Conservation (phyloP, 2,329 filamentous ascomycete genomes). For the Colletotrichum limetticola region DNA sequence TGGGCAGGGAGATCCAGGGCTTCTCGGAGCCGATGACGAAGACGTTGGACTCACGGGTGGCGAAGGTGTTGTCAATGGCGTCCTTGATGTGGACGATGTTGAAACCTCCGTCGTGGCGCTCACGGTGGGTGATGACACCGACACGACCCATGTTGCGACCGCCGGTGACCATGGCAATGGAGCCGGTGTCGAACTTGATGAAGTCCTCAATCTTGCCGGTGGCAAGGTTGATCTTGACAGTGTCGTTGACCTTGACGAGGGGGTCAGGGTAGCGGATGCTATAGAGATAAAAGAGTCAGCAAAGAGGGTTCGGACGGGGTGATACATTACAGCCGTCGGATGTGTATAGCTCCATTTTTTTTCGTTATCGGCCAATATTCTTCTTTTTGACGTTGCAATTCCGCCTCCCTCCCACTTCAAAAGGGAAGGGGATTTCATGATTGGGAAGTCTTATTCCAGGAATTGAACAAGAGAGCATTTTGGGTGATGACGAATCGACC, state of each 20-base stretch:
- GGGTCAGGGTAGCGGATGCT: conserved; percentile 99
- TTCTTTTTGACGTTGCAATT: conserved; percentile 33
- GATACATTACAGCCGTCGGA: conserved; percentile 66
- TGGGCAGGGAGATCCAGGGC: conserved; percentile 99
- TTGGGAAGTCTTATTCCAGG: conserved; percentile 15
- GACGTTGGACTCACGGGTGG: conserved; percentile 99
- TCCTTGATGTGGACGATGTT: conserved; percentile 99
- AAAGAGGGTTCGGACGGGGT: conserved; percentile 39
- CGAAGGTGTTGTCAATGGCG: conserved; percentile 99
- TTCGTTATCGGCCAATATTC: conserved; percentile 27
- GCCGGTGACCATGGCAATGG: conserved; percentile 98
- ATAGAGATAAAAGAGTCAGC: conserved; percentile 51
- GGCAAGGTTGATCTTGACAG: conserved; percentile 97
- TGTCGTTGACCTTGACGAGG: conserved; percentile 99
- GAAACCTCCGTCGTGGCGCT: conserved; percentile 99
- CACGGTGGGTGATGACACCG: conserved; percentile 99
- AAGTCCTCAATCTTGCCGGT: conserved; percentile 99
- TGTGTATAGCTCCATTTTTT: conserved; percentile 44
- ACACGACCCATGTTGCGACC: conserved; percentile 99
- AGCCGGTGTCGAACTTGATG: conserved; percentile 98
- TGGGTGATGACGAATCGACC: conserved; percentile 66
- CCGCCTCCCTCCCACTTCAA: conserved; percentile 19
- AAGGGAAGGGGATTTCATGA: neutral
- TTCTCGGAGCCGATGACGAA: conserved; percentile 99
- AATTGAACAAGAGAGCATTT: conserved; percentile 27